Percentiles rank a stretch among this genome's conserved stretches.
phyloP scores from a whole-genome alignment of 2,329 filamentous ascomycete genomes.

The Botryotinia narcissicola region DNA sequence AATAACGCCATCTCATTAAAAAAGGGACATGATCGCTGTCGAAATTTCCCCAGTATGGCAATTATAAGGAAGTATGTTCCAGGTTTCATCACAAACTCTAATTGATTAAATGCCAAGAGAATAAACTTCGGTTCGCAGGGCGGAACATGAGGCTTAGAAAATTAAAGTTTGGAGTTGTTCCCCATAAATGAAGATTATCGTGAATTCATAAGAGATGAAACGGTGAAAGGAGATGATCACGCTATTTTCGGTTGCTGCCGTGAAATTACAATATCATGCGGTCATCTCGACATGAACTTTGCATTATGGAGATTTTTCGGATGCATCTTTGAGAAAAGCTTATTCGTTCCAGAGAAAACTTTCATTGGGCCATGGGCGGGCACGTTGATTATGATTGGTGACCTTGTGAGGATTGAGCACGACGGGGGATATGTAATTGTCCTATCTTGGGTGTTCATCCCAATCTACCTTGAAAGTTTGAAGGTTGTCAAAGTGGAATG shows the following conservation, averaged over 20 bases:
- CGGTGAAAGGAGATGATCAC: background rate
- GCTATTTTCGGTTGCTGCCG: background rate
- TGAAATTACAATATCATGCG: background rate
- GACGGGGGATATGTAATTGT: background rate
- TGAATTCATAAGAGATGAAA: background rate
- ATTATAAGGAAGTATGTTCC: background rate
- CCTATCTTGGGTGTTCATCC: background rate
- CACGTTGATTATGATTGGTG: background rate
- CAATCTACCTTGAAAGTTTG: background rate
- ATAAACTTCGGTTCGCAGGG: background rate
- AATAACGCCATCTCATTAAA: background rate
- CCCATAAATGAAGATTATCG: background rate
- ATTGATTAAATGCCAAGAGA: background rate
- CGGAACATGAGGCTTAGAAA: background rate
- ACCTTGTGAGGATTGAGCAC: background rate
- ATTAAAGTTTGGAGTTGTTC: background rate
- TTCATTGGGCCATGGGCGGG: background rate
- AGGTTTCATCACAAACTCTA: background rate
- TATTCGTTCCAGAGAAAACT: background rate
- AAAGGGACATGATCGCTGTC: background rate
- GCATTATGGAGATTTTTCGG: constrained; percentile 3
- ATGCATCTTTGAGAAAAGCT: background rate
- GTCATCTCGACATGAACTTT: background rate
- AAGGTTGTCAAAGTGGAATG: background rate
- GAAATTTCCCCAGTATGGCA: background rate